Conservation (phyloP, 2,329 filamentous ascomycete species). For the Fusarium euwallaceae region DNA sequence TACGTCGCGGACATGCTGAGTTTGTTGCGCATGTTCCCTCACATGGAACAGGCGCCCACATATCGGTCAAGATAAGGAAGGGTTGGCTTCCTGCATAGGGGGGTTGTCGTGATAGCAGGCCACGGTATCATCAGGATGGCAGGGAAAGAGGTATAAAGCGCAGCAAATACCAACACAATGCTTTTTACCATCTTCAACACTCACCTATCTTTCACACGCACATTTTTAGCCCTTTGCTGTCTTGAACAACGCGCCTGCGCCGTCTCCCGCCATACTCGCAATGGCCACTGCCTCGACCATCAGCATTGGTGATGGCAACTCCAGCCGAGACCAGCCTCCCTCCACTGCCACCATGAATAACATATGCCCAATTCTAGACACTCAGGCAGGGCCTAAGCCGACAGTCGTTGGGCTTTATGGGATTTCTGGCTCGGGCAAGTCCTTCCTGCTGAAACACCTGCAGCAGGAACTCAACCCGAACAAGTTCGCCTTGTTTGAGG, state of each 20-base stretch:
- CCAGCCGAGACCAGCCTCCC: background rate
- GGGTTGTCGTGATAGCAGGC: background rate
- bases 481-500: conserved; percentile 64
- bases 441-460: conserved; percentile 58
- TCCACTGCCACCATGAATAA: background rate
- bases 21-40: background rate
- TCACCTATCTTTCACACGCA: background rate
- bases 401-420: conserved; percentile 67
- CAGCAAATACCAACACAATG: background rate
- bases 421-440: conserved; percentile 67
- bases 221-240: background rate
- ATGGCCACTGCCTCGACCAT: background rate
- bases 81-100: background rate
- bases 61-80: background rate
- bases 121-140: background rate
- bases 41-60: background rate
- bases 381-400: conserved; percentile 45
- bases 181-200: background rate
- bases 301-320: background rate
- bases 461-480: conserved; percentile 41
- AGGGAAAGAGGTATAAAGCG: background rate
- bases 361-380: background rate
- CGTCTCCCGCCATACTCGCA: background rate
- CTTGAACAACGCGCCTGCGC: background rate
- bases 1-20: background rate